These are phyloP conservation scores for Boletus reticulatus DNA, from an alignment of 768 basidiomycete genomes.

Conservation along the genomic window DNA sequence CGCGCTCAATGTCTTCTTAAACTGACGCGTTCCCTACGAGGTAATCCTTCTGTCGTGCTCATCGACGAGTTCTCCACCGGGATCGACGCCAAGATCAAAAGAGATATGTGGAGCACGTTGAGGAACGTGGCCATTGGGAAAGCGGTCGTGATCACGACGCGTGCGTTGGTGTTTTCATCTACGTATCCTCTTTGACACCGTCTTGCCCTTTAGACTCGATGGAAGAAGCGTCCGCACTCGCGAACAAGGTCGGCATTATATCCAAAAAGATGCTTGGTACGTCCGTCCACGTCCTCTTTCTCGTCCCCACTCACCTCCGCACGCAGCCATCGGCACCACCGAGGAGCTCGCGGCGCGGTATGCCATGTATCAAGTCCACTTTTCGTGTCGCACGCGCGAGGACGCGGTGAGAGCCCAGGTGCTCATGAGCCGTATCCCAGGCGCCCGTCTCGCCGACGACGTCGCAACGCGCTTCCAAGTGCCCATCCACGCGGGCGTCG, in stretches of 20 bases:
- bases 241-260: conserved; percentile 74
- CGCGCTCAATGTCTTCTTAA: no score
- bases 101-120: conserved; percentile 80
- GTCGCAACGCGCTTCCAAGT: conserved; percentile 77
- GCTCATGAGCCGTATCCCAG: conserved; percentile 61
- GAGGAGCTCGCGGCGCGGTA: conserved; percentile 65
- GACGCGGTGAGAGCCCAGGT: conserved; percentile 55
- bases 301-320: neutral
- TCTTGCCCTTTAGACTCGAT: conserved; percentile 54
- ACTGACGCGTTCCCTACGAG: conserved; percentile 32
- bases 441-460: conserved; percentile 65
- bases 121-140: conserved; percentile 64
- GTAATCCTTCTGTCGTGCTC: conserved; percentile 73
- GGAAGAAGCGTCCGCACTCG: conserved; percentile 80
- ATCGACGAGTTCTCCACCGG: conserved; percentile 87
- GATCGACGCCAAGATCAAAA: conserved; percentile 79
- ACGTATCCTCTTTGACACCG: neutral
- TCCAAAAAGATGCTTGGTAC: conserved; percentile 67
- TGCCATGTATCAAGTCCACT: conserved; percentile 75
- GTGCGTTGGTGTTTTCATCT: conserved; percentile 40
- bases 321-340: conserved; percentile 62
- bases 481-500: conserved; percentile 37
- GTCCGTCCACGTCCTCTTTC: neutral
- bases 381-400: conserved; percentile 62
- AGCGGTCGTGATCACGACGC: conserved; percentile 70